Base-by-base conservation (phyloP, 1,139 yeast species). In the Oligophagozyma castellii region DNA sequence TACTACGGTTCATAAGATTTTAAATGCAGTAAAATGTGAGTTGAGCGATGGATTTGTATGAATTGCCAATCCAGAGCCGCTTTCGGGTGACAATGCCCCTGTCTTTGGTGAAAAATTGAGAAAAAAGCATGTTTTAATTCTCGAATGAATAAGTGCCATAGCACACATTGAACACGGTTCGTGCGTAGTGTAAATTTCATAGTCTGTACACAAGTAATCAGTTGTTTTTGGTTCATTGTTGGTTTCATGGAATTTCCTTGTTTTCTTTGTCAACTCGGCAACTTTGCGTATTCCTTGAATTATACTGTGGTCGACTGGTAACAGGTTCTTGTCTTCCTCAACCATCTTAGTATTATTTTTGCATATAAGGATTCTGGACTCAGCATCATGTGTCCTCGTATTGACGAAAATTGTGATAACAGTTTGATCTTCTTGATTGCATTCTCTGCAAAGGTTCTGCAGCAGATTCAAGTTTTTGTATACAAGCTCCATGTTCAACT, bases 101-200 rank as follows among this genome's bases (percentile, higher is more conserved):
- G 78, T 69, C 11, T 35, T 33, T 1, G 48, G 40, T 36, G 65
- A 61, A 5, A 63, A 53, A 27, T 61, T 55, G 14, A 80, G 40
- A 49, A 75, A 89, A 1, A 80, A 60, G 22, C 89, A 57, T 32
- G 84, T 60, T 10, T 71, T 65, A 2, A 92, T 66, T 27, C 99
- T 63, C 1, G 96, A 86, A 51, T 92, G 98, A 7, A 86, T 76
- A 21, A 92, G 60, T 0, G 96, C 98, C 99, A 92, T 92, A 5
- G 80, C 59, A 47, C 99, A 92, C 96, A 89, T 92, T 0, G 81
- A 69, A 49, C 98, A 92, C 1, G 98, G 99, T 50, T 92, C 98
- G 48, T 84, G 94, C 0, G 94, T 78, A 1, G 92, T 78, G 46
- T 80, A 84, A 0, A 89, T 84, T 36, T 79, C 73, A 39, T 73